Conservation (phyloP, 140 eudicot species). For the Cichorium intybus region DNA sequence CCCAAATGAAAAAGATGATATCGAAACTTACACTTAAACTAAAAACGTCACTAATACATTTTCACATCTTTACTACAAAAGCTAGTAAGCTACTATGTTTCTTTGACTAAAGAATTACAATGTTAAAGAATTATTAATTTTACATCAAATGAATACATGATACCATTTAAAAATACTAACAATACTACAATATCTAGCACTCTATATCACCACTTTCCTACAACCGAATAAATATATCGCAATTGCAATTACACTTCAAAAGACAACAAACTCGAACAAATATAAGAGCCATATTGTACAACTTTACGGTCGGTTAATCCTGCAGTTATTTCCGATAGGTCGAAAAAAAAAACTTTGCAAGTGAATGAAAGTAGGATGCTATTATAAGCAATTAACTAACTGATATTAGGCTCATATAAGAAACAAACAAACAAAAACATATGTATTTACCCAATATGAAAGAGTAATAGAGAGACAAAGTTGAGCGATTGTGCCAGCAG, state of each 20-base stretch:
- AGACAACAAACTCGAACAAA: neutral
- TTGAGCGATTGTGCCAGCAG: too few relatives aligned
- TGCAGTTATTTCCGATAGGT: constrained; percentile 29
- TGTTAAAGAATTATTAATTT: neutral
- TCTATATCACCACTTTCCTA: neutral
- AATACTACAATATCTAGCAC: neutral
- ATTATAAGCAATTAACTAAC: too few relatives aligned
- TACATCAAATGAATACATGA: neutral
- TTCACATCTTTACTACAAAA: neutral
- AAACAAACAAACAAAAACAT: too few relatives aligned
- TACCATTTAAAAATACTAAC: neutral
- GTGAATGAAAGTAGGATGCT: constrained; percentile 73
- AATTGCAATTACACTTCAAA: constrained; percentile 9
- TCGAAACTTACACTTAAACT: too few relatives aligned
- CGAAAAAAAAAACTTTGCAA: constrained; percentile 40
- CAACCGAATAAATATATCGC: too few relatives aligned
- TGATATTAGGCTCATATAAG: too few relatives aligned
- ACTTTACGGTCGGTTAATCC: constrained; percentile 20
- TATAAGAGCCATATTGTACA: too few relatives aligned
- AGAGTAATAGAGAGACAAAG: too few relatives aligned
- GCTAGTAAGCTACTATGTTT: too few relatives aligned
- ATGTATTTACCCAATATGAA: too few relatives aligned
- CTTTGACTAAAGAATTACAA: too few relatives aligned
- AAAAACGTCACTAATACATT: neutral
- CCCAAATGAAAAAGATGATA: too few relatives aligned